Conservation (phyloP, 768 basidiomycete genomes). For the Polyporus arcularius region DNA sequence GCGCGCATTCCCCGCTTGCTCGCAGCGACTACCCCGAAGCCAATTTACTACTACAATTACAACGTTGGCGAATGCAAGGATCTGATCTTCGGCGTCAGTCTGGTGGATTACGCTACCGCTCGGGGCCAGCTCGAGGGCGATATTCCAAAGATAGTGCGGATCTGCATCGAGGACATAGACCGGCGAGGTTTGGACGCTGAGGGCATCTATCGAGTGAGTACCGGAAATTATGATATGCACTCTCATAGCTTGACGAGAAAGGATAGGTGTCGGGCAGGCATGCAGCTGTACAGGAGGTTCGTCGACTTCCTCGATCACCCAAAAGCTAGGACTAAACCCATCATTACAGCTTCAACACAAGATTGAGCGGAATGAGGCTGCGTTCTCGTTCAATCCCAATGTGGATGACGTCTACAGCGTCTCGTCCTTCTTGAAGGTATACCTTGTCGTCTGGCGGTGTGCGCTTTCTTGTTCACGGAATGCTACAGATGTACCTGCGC, state of each 20-base stretch:
- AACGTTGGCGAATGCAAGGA: conserved; percentile 85
- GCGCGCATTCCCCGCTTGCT: conserved; percentile 62
- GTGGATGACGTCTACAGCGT: conserved; percentile 83
- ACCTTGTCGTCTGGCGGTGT: neutral
- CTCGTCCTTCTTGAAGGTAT: conserved; percentile 81
- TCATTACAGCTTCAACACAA: conserved; percentile 71
- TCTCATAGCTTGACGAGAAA: conserved; percentile 8
- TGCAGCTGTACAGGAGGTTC: conserved; percentile 79
- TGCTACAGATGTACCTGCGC: conserved; percentile 53
- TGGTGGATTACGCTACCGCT: conserved; percentile 87
- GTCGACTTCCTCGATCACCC: conserved; percentile 16
- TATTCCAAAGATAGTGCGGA: conserved; percentile 75
- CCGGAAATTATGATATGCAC: neutral
- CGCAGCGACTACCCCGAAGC: conserved; percentile 66
- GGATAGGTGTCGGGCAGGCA: conserved; percentile 79
- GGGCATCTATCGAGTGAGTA: conserved; percentile 75
- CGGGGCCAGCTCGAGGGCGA: conserved; percentile 66
- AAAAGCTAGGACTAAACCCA: neutral
- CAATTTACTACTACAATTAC: conserved; percentile 74
- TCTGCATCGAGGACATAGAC: conserved; percentile 85
- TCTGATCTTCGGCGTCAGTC: conserved; percentile 84
- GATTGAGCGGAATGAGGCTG: conserved; percentile 79
- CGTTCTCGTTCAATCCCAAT: conserved; percentile 70
- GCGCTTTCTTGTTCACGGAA: neutral
- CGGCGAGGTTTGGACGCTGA: conserved; percentile 74